Evolutionary conservation across 1,139 yeast species (phyloP).

Genomic region (Nakaseomyces glabratus): DNA sequence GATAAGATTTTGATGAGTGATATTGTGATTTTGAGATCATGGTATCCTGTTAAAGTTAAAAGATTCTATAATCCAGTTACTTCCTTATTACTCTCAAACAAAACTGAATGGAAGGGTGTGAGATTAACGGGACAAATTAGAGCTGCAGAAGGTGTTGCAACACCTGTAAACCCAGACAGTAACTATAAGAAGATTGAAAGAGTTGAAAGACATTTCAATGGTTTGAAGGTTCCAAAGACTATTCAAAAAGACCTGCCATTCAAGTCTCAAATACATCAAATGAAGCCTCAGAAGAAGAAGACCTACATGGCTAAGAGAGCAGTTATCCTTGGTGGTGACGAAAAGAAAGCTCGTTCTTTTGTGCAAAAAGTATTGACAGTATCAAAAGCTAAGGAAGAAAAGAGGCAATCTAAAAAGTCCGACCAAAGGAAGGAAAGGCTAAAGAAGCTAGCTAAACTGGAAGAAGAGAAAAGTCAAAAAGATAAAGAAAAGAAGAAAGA

Average conservation of each 20-base stretch:
- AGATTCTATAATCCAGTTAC: conserved; percentile 95
- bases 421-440: conserved; percentile 69
- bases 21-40: conserved; percentile 80
- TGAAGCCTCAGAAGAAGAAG: conserved; percentile 80
- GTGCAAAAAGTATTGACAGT: conserved; percentile 81
- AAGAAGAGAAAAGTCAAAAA: conserved; percentile 62
- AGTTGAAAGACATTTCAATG: conserved; percentile 75
- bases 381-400: conserved; percentile 76
- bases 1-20: conserved; percentile 88
- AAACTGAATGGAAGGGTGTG: conserved; percentile 93
- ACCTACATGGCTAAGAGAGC: conserved; percentile 89
- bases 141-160: conserved; percentile 58
- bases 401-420: conserved; percentile 63
- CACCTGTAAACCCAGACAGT: conserved; percentile 61
- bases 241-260: conserved; percentile 76
- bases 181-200: conserved; percentile 77
- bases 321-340: conserved; percentile 85
- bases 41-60: conserved; percentile 92
- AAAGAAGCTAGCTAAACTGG: conserved; percentile 65
- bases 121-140: conserved; percentile 88
- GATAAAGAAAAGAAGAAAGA: conserved; percentile 83
- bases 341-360: conserved; percentile 84
- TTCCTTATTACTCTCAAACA: conserved; percentile 65
- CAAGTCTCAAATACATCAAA: conserved; percentile 77
- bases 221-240: conserved; percentile 74